Evolutionary conservation across 495 filamentous ascomycete species (phyloP), one percentile per base, ranked within the genome.

Genomic region (Aspergillus mulundensis): DNA sequence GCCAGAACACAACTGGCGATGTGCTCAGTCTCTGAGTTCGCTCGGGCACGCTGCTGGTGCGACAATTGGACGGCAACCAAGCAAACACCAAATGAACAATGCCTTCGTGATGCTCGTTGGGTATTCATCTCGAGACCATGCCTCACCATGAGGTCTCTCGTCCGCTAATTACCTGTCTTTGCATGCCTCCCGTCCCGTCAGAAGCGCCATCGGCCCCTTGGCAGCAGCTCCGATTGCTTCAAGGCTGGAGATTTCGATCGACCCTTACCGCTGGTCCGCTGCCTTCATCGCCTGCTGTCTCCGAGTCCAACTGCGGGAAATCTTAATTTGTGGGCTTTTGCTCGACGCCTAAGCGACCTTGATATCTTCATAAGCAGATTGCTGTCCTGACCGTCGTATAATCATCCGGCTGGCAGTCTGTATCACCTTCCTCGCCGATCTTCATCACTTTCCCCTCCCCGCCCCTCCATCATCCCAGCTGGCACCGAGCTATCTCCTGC

Each of bases 101-200:
- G 57, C 58, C 57, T 62, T 64, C 64, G 65, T 64, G 62, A 66
- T 62, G 66, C 68, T 71, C 66, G 69, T 74, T 74, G 71, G 70
- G 38, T 40, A 40, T 40, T 40, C 5, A 40, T 3, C 15, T 16
- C 32, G 11, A 36, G 32, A 45, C 48, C 14, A 55, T 56, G 58
- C 58, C 53, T 50, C 49, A 20, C 32, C 49, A 59, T 56, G 60
- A 54, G 57, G 58, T 45, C 62, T 51, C 61, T 65, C 65, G 57
- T 67, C 71, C 64, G 64, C 68, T 71, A 71, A 74, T 74, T 56
- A 67, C 58, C 60, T 66, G 16, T 49, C 53, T 59, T 46, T 32
- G 43, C 40, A 58, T 44, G 48, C 42, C 48, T 56, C 58, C 54
- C 48, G 38, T 53, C 54, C 50, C 16, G 46, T 24, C 32, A 41